Evolutionary conservation across 441 rosid species (phyloP), one percentile per base, ranked within the genome.

Genomic region (Metrosideros polymorpha): DNA sequence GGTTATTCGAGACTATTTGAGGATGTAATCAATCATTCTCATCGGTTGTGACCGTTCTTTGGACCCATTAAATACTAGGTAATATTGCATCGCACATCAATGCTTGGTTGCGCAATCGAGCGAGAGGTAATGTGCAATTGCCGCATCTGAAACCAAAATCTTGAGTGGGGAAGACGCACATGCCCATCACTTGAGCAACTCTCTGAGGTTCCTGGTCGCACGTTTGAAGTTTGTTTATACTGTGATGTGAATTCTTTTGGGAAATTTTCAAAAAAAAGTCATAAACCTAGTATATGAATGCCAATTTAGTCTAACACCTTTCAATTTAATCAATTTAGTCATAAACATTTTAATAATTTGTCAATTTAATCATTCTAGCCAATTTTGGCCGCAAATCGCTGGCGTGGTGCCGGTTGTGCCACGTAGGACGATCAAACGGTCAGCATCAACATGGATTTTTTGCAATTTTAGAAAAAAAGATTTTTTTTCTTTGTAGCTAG

Each of bases 341-440:
- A 0, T 42, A 35, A 22, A 71, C 4, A 0, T 42, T 71, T 71
- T 10, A 15, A 39, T 0, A 39, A 71, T 39, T 71, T 71, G 0
- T 39, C n/a, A 39, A 71, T 22, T 71, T 24, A 5, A 0, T 10
- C 3, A 39, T 71, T 71, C n/a, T 1, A 39, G 1, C 0, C 6
- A 39, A 39, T 35, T 6, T 71, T 39, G 0, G 1, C 8, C 3
- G 0, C 2, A 71, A 39, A 10, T 1, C 1, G 4, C 1, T 19
- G 6, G 25, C 1, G 8, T 1, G 9, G 9, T 6, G 4, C 6
- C 8, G 7, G 3, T 0, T 18, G 4, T 52, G 22, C 7, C 9
- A 6, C 1, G 0, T 19, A 52, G 7, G 9, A 52, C 24, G 18
- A 17, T 1, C 8, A 24, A 4, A 52, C 24, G 18, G 6, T 1